Conservation (phyloP, 257 asterid genomes). For the Fraxinus pennsylvanica region DNA sequence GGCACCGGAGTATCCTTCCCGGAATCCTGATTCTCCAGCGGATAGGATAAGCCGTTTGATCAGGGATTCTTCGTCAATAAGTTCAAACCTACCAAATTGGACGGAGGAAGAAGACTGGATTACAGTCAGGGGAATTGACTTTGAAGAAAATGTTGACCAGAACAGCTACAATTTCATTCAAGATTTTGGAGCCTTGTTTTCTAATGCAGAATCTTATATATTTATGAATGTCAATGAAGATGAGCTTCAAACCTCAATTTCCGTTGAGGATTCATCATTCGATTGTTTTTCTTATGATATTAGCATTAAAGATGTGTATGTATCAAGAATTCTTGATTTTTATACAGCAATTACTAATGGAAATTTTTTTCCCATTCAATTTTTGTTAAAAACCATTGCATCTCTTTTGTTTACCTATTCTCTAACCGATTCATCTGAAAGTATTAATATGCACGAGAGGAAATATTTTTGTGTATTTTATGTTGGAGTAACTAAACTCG, state of each 20-base stretch:
- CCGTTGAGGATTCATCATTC: slow-evolving; percentile 28
- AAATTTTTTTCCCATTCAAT: slow-evolving; percentile 25
- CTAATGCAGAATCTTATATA: slow-evolving; percentile 6
- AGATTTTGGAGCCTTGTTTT: slow-evolving; percentile 16
- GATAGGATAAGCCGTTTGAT: slow-evolving; percentile 47
- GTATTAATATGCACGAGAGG: background rate
- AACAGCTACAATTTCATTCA: slow-evolving; percentile 4
- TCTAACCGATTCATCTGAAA: background rate
- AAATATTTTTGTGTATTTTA: too few species aligned
- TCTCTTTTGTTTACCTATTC: slow-evolving; percentile 2
- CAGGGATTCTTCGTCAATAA: slow-evolving; percentile 22
- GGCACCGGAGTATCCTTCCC: slow-evolving; percentile 31
- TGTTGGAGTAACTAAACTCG: too few species aligned
- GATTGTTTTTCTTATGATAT: slow-evolving; percentile 34
- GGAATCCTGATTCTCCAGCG: slow-evolving; percentile 34
- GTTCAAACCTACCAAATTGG: slow-evolving; percentile 35
- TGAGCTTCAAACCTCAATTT: slow-evolving; percentile 26
- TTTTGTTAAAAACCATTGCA: background rate
- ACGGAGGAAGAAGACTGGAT: slow-evolving; percentile 65
- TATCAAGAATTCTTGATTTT: slow-evolving; percentile 22
- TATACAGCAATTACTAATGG: slow-evolving; percentile 23
- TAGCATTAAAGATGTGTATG: slow-evolving; percentile 27
- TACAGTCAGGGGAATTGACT: slow-evolving; percentile 47
- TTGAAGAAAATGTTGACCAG: slow-evolving; percentile 34
- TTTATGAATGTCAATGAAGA: slow-evolving; percentile 25